phyloP scores from a whole-genome alignment of 1,139 yeast genomes.

The Lodderomyces metapsilosis region DNA sequence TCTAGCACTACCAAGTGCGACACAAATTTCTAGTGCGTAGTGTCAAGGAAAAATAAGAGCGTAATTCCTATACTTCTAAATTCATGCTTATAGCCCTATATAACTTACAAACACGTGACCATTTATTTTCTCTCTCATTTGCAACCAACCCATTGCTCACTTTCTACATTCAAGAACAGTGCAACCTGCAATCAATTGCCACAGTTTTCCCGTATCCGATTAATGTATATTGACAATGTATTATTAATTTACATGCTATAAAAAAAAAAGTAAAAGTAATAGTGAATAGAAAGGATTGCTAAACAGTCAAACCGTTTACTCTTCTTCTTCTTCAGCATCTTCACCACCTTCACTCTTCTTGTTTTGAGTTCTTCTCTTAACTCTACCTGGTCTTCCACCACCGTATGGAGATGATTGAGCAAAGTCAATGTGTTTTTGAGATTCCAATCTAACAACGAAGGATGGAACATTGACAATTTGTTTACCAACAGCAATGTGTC shows the following conservation, averaged over 20 bases:
- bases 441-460: constrained; percentile 99
- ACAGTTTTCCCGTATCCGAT: neutral
- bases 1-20: constrained; percentile 4
- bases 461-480: constrained; percentile 99
- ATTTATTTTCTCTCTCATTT: too few relatives aligned
- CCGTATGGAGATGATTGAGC: constrained; percentile 99
- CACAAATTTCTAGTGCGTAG: neutral
- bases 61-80: too few relatives aligned
- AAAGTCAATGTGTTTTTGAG: constrained; percentile 99
- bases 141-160: too few relatives aligned
- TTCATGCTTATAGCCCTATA: constrained; percentile 4
- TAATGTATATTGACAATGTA: constrained; percentile 2
- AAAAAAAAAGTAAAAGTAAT: constrained; percentile 4
- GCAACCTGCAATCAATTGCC: too few relatives aligned
- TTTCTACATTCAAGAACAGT: too few relatives aligned
- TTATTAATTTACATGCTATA: constrained; percentile 5
- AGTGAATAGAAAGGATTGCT: too few relatives aligned
- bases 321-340: constrained; percentile 60
- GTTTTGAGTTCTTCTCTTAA: constrained; percentile 93
- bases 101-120: too few relatives aligned
- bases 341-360: constrained; percentile 61
- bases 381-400: constrained; percentile 99
- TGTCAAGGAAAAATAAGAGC: too few relatives aligned
- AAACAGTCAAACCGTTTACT: constrained; percentile 9
- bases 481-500: constrained; percentile 99